A percentile compares a stretch with the other conserved stretches of the same genome.
Conservation (phyloP, 2,329 filamentous ascomycete species). For the Allantophomopsis cytisporea region DNA sequence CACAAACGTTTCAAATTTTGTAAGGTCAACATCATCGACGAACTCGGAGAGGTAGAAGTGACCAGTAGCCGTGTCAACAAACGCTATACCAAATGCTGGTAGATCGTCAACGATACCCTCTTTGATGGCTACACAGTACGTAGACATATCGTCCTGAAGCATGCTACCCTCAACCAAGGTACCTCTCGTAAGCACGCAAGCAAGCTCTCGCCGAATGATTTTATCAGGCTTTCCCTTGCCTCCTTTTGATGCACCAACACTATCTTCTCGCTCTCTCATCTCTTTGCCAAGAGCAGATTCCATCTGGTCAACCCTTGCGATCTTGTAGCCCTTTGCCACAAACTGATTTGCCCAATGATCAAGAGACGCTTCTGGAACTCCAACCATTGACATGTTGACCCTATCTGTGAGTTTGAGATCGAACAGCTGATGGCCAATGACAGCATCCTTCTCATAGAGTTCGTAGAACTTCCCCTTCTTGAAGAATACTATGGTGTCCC, state of each 20-base stretch:
- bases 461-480: slow-evolving; percentile 99
- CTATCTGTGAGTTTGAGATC: slow-evolving; percentile 95
- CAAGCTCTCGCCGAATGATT: slow-evolving; percentile 80
- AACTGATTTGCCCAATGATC: slow-evolving; percentile 98
- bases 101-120: slow-evolving; percentile 57
- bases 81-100: slow-evolving; percentile 81
- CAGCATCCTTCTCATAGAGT: slow-evolving; percentile 94
- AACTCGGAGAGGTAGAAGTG: slow-evolving; percentile 93
- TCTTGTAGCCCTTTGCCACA: slow-evolving; percentile 95
- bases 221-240: slow-evolving; percentile 51
- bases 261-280: slow-evolving; percentile 82
- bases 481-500: slow-evolving; percentile 97
- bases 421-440: slow-evolving; percentile 89
- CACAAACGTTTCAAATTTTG: slow-evolving; percentile 93
- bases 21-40: slow-evolving; percentile 81
- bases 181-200: slow-evolving; percentile 81
- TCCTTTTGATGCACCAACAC: slow-evolving; percentile 16
- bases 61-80: slow-evolving; percentile 90
- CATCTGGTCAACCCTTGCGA: slow-evolving; percentile 91
- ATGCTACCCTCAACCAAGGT: slow-evolving; percentile 92
- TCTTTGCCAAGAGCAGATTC: slow-evolving; percentile 93
- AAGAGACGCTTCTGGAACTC: slow-evolving; percentile 89
- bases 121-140: slow-evolving; percentile 92
- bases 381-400: slow-evolving; percentile 99
- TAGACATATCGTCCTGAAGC: slow-evolving; percentile 96